Evolutionary conservation across 108 stramenopile species (phyloP).

Genomic region (Epithemia pelagica): DNA sequence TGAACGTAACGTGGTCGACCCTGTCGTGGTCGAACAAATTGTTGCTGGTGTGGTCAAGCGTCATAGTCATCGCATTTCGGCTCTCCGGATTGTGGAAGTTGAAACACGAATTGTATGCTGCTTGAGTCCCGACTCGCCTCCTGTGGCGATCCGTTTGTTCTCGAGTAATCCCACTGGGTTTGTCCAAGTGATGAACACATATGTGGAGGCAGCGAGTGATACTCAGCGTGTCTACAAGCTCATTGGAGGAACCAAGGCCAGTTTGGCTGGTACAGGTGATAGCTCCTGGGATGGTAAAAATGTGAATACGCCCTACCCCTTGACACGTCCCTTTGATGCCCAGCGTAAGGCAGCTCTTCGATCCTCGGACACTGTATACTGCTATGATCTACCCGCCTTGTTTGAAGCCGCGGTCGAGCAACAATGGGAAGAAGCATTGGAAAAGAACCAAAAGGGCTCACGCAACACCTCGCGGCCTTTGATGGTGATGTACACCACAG

Average conservation of each 20-base stretch:
- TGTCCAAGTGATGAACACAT: constrained; percentile 92
- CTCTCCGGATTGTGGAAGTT: constrained; percentile 87
- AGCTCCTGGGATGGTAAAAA: constrained; percentile 85
- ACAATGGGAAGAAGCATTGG: constrained; percentile 58
- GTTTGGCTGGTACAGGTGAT: constrained; percentile 72
- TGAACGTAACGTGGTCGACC: constrained; percentile 77
- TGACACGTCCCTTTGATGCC: constrained; percentile 86
- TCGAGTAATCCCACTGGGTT: constrained; percentile 96
- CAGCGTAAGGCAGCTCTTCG: constrained; percentile 83
- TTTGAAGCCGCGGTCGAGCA: constrained; percentile 92
- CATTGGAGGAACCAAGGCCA: constrained; percentile 84
- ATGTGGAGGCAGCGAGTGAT: constrained; percentile 88
- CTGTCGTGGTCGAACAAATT: constrained; percentile 78
- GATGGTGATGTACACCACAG: constrained; percentile 87
- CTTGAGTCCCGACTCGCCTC: constrained; percentile 62
- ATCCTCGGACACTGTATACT: constrained; percentile 86
- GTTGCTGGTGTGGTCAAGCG: constrained; percentile 82
- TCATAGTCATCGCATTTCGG: constrained; percentile 70
- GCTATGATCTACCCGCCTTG: constrained; percentile 95
- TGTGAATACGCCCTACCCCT: constrained; percentile 83
- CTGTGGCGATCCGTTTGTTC: constrained; percentile 87
- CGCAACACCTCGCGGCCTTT: constrained; percentile 46
- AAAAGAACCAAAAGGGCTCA: constrained; percentile 28
- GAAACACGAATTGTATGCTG: constrained; percentile 91
- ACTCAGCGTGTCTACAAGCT: constrained; percentile 70